These are phyloP conservation scores for Citrus australasica DNA, from an alignment of 345 rosid species.

Conservation along the genomic window DNA sequence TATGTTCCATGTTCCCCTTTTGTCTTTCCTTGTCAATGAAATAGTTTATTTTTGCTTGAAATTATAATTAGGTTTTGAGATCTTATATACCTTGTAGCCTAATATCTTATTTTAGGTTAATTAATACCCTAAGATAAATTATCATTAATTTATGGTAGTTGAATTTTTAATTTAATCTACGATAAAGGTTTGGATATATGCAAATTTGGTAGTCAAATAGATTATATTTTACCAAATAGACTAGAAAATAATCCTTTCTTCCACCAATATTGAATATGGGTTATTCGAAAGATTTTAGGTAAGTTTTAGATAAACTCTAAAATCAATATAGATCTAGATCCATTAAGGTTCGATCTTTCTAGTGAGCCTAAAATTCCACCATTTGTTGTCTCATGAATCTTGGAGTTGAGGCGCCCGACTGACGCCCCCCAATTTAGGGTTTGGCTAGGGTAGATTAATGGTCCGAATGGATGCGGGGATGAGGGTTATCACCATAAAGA, in stretches of 20 bases:
- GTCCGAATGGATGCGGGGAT: too few relatives aligned
- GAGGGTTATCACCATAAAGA: too few relatives aligned
- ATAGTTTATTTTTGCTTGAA: background rate
- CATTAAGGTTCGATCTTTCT: too few relatives aligned
- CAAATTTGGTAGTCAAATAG: background rate
- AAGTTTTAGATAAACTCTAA: too few relatives aligned
- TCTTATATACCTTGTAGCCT: background rate
- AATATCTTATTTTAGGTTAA: background rate
- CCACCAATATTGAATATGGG: background rate
- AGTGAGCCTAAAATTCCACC: too few relatives aligned
- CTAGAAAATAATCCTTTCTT: background rate
- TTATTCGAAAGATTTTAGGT: too few relatives aligned
- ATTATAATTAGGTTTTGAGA: background rate
- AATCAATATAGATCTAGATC: background rate
- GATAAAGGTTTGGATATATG: background rate
- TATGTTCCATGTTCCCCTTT: background rate
- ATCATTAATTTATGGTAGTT: background rate
- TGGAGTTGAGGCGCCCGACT: too few relatives aligned
- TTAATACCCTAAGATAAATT: background rate
- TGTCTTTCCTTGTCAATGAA: background rate
- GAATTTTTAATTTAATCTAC: background rate
- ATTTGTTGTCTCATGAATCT: too few relatives aligned
- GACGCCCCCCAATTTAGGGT: too few relatives aligned
- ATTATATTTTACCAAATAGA: background rate
- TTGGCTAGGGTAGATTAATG: rapidly evolving